Evolutionary conservation across 192 early-diverging fungal genomes (phyloP).

Genomic region (Backusella australiensis): DNA sequence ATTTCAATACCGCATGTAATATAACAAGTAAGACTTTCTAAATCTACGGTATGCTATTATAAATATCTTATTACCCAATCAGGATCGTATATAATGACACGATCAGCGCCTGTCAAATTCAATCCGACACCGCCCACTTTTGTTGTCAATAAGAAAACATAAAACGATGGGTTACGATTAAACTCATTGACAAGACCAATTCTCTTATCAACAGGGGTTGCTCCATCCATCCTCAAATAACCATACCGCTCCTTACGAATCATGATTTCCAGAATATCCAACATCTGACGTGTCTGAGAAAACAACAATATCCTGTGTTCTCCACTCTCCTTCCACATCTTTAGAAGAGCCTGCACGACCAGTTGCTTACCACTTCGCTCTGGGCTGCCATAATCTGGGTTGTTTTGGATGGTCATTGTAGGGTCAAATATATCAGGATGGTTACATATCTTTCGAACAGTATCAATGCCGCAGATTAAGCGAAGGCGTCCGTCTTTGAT

Average conservation of each 20-base stretch:
- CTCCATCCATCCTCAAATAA: constrained; percentile 95
- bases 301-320: constrained; percentile 90
- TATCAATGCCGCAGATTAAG: constrained; percentile 87
- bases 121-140: constrained; percentile 95
- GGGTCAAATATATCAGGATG: constrained; percentile 78
- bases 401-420: constrained; percentile 29
- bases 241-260: constrained; percentile 51
- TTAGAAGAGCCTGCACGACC: constrained; percentile 79
- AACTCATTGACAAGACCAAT: constrained; percentile 86
- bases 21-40: too few species aligned
- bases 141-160: constrained; percentile 95
- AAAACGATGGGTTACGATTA: constrained; percentile 64
- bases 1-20: not conserved
- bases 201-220: constrained; percentile 86
- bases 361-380: constrained; percentile 84
- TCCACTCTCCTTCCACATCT: constrained; percentile 77
- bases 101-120: constrained; percentile 92
- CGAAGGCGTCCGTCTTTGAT: constrained; percentile 82
- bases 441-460: constrained; percentile 95
- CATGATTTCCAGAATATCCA: constrained; percentile 89
- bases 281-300: constrained; percentile 92
- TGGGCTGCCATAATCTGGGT: constrained; percentile 60
- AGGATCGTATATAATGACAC: constrained; percentile 94
- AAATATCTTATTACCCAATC: constrained; percentile 67
- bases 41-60: not conserved